Evolutionary conservation across 2,329 filamentous ascomycete species (phyloP).

Genomic region (Cladosporium sp.): DNA sequence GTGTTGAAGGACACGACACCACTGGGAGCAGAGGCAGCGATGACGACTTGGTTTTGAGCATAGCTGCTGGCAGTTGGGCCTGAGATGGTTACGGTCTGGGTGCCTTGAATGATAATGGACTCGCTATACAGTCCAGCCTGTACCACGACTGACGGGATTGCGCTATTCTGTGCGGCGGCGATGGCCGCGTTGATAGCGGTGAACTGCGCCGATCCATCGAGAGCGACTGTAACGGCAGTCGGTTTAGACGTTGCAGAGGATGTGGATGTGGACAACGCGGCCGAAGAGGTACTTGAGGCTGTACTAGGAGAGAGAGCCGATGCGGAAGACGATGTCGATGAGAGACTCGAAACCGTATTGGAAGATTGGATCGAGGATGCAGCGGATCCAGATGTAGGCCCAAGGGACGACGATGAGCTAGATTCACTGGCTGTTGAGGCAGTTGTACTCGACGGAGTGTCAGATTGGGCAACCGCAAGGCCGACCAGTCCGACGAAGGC

Average conservation of each 20-base stretch:
- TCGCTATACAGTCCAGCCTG: slow-evolving; percentile 51
- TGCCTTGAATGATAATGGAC: slow-evolving; percentile 44
- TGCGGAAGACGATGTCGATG: not conserved
- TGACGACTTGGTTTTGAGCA: slow-evolving; percentile 43
- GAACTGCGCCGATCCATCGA: slow-evolving; percentile 31
- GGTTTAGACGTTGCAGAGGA: not conserved
- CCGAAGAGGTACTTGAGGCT: not conserved
- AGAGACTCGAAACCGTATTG: not conserved
- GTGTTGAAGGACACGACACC: slow-evolving; percentile 37
- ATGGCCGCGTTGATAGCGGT: slow-evolving; percentile 50
- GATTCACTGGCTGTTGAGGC: not conserved
- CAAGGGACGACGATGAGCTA: not conserved
- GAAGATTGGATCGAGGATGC: not conserved
- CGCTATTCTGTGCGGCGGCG: slow-evolving; percentile 46
- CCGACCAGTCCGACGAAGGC: not conserved
- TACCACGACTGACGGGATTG: slow-evolving; percentile 48
- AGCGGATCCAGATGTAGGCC: not conserved
- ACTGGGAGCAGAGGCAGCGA: slow-evolving; percentile 29
- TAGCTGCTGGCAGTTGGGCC: slow-evolving; percentile 40
- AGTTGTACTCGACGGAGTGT: not conserved
- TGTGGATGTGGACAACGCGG: not conserved
- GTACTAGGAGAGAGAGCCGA: not conserved
- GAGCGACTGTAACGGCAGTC: slow-evolving; percentile 8
- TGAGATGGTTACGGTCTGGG: slow-evolving; percentile 46
- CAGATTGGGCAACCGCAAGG: slow-evolving; percentile 7